phyloP scores from a whole-genome alignment of 2,329 filamentous ascomycete genomes.

The Ophiostoma montium region DNA sequence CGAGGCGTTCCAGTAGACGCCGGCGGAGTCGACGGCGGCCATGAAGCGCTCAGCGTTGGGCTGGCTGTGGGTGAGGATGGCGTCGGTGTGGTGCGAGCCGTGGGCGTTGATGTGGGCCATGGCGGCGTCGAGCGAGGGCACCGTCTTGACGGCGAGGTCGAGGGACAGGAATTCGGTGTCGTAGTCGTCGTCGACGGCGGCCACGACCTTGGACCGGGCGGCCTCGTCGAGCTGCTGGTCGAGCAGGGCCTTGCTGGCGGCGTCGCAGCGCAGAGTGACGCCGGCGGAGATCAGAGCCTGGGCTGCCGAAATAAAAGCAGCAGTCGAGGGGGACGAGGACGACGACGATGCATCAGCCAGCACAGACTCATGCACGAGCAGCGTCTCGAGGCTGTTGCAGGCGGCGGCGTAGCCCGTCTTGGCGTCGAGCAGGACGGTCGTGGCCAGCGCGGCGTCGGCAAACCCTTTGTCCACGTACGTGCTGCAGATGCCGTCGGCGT shows the following conservation, averaged over 20 bases:
- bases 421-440: slow-evolving; percentile 70
- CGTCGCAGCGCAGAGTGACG: slow-evolving; percentile 71
- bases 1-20: slow-evolving; percentile 94
- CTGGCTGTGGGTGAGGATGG: slow-evolving; percentile 60
- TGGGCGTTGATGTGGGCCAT: slow-evolving; percentile 83
- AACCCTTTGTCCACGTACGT: slow-evolving; percentile 57
- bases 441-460: slow-evolving; percentile 58
- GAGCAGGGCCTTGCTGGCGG: slow-evolving; percentile 50
- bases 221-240: slow-evolving; percentile 8
- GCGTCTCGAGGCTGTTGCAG: slow-evolving; percentile 87
- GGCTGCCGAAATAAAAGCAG: slow-evolving; percentile 53
- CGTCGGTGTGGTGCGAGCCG: slow-evolving; percentile 88
- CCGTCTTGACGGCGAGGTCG: slow-evolving; percentile 68
- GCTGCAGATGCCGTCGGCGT: slow-evolving; percentile 85
- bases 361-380: slow-evolving; percentile 66
- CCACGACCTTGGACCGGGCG: slow-evolving; percentile 35
- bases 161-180: slow-evolving; percentile 82
- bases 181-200: slow-evolving; percentile 59
- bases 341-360: slow-evolving; percentile 33
- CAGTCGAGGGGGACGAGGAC: no score
- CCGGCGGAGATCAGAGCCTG: slow-evolving; percentile 59
- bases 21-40: slow-evolving; percentile 71
- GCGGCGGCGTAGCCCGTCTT: slow-evolving; percentile 92
- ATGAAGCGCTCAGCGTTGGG: slow-evolving; percentile 68
- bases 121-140: slow-evolving; percentile 54